Evolutionary conservation across 2,329 filamentous ascomycete species (phyloP).

Genomic region (Hypocrella siamensis): DNA sequence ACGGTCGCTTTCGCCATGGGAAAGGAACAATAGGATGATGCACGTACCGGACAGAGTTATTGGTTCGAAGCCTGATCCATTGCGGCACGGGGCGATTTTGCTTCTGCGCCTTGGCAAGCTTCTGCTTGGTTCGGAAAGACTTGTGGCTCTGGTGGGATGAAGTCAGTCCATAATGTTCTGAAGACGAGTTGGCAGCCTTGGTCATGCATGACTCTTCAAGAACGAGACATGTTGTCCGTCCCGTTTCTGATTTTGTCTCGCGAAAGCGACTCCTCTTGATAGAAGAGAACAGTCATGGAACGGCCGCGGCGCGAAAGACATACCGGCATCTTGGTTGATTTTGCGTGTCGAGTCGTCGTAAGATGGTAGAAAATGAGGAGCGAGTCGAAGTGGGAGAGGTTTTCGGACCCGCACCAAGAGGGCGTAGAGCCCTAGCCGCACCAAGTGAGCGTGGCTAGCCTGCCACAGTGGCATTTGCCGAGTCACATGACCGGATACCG

Average conservation of each 20-base stretch:
- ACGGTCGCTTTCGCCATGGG: too few relatives aligned
- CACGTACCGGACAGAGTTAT: conserved; percentile 97
- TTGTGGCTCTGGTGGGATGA: conserved; percentile 68
- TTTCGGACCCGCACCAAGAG: conserved; percentile 17
- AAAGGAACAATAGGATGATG: background rate
- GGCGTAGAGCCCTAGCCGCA: conserved; percentile 23
- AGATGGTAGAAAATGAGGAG: conserved; percentile 17
- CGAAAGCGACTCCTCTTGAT: too few relatives aligned
- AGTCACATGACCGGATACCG: too few relatives aligned
- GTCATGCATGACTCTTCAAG: background rate
- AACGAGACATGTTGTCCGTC: too few relatives aligned
- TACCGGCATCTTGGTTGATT: conserved; percentile 26
- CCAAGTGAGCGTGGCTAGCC: too few relatives aligned
- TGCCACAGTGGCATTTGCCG: too few relatives aligned
- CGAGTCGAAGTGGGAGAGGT: conserved; percentile 16
- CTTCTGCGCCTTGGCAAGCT: conserved; percentile 99
- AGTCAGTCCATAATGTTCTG: conserved; percentile 2
- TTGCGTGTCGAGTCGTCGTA: conserved; percentile 21
- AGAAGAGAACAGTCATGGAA: too few relatives aligned
- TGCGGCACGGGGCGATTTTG: conserved; percentile 99
- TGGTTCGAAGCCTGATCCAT: conserved; percentile 97
- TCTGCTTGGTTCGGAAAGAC: conserved; percentile 99
- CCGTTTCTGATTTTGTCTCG: too few relatives aligned
- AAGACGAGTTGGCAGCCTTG: too few relatives aligned
- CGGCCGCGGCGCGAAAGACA: conserved; percentile 5